Base-by-base conservation (phyloP, 495 filamentous ascomycete species). In the Stereocaulon alpinum region DNA sequence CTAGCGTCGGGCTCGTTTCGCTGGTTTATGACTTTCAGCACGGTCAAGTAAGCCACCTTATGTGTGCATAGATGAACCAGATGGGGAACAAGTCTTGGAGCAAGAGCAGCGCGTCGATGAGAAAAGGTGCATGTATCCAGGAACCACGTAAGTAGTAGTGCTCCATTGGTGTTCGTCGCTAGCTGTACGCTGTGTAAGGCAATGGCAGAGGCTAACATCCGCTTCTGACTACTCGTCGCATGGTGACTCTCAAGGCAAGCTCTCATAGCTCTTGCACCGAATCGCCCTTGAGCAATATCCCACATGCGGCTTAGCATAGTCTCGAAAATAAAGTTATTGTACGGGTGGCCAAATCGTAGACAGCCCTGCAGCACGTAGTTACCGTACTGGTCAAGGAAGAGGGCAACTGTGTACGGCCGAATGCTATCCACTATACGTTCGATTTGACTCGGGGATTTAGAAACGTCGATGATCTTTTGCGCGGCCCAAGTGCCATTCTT, bases 401-500 rank as follows among this genome's bases (percentile, higher is more conserved):
- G 75, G 3, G 91, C 86, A 27, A 96, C 81, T 6, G 86, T 87
- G 73, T 94, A 96, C 1, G 88, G 84, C 10, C 86, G 83, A 32
- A 98, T 77, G 61, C 86, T 79, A 61, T 95, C 82, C 32, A 94
- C 86, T 64, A 96, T 90, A 70, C 89, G 77, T 40, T 78, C 73
- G 83, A 91, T 92, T 74, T 97, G 90, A 54, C 78, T 77, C 6
- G 87, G 86, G 2, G 86, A 88, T 70, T 91, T 86, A 63, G 89
- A 88, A 20, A 95, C 89, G 71, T 98, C 93, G 63, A 97, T 96
- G 65, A 98, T 97, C 80, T 97, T 98, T 72, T 98, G 93, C 0
- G 91, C 93, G 58, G 93, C 93, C 93, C 93, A 98, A 6, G 93
- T 98, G 44, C 93, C 93, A 65, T 98, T 98, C 78, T 98, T 98